phyloP scores from a whole-genome alignment of 371 early-diverging fungal genomes.

The Circinella umbellata region DNA sequence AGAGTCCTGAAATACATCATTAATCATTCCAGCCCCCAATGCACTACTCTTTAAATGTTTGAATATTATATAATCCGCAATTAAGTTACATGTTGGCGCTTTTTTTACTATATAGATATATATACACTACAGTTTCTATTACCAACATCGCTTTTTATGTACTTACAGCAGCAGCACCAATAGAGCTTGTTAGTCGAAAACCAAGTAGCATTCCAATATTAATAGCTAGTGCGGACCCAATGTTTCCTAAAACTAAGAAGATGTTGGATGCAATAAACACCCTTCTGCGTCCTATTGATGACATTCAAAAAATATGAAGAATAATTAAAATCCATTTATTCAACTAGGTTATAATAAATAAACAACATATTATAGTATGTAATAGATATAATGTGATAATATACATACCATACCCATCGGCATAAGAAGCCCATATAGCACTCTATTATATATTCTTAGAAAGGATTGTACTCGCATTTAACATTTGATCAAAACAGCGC shows the following conservation, averaged over 20 bases:
- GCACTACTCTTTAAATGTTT: constrained; percentile 24
- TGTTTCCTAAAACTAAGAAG: neutral
- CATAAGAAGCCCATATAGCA: constrained; percentile 1
- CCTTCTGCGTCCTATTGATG: constrained; percentile 32
- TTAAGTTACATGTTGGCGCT: neutral
- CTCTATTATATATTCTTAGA: neutral
- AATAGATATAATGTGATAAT: neutral
- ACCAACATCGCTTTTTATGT: neutral
- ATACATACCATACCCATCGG: neutral
- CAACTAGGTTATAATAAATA: neutral
- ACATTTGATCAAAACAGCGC: no score
- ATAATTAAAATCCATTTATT: constrained; percentile 18
- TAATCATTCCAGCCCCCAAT: constrained; percentile 52
- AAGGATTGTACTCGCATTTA: neutral
- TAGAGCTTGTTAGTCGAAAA: neutral
- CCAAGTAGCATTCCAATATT: neutral
- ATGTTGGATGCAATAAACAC: constrained; percentile 28
- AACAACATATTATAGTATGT: neutral
- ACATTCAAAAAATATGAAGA: constrained; percentile 5
- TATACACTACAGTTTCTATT: neutral
- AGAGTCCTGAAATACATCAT: constrained; percentile 43
- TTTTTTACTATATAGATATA: neutral
- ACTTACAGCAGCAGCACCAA: neutral
- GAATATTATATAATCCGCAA: no score
- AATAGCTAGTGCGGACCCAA: neutral